Base-by-base conservation (phyloP, 305 asterid genomes). In the Withania somnifera region DNA sequence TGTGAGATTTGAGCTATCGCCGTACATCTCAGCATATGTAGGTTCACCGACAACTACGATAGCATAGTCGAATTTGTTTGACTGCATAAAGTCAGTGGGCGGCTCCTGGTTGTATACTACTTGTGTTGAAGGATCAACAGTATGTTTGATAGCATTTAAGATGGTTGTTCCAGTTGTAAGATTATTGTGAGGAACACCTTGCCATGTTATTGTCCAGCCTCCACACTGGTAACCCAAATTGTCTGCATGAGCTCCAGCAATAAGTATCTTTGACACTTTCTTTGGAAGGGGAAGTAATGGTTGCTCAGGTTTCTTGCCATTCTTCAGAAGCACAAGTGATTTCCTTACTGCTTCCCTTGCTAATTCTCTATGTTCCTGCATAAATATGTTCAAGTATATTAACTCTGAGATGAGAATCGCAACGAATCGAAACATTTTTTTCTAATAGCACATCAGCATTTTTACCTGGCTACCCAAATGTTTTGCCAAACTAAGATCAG, bases 161-260 rank as follows among this genome's bases (percentile, higher is more conserved):
- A 91, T 88, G 56, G 91, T 91, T 20, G 93, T 91, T 83, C 94
- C 97, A 3, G 42, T 82, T 69, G 92, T 92, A 53, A 88, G 84
- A 81, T 81, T 83, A 64, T 91, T 91, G 85, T 93, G 97, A 3
- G 58, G 82, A 50, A 66, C 76, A n/a, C 89, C 90, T 56, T 86
- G 89, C 90, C 90, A 88, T 3, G 79, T 32, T 2, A 86, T 84
- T 2, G 90, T 86, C 90, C 90, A 88, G 8, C 90, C 90, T 36
- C 90, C 90, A 19, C 89, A 86, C 60, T 88, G 90, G 17, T 58
- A 36, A 20, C 90, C 89, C 50, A 87, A 50, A 60, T 87, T 84
- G 77, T 87, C 28, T 3, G 85, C 88, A 73, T 87, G 89, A 56
- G 58, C 32, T 54, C 89, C 89, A 11, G 90, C 87, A 2, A 88